Evolutionary conservation across 306 rosid genomes (phyloP).

Genomic region (Biancaea sappan): DNA sequence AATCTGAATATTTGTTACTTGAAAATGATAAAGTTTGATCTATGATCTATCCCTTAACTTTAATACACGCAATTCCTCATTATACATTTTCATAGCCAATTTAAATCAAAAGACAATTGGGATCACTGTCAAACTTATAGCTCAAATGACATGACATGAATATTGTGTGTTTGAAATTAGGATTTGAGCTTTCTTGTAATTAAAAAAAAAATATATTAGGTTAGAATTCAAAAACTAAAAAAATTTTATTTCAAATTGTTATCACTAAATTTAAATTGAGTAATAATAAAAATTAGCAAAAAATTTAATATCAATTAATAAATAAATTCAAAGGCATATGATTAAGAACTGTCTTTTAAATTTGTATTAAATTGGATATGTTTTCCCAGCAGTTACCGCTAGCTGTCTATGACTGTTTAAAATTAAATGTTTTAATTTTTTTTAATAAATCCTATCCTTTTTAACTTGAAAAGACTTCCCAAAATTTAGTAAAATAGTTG

Average conservation of each 20-base stretch:
- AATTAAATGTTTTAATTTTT: background rate
- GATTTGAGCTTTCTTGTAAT: too few species aligned
- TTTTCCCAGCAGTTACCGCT: background rate
- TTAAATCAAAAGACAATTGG: too few species aligned
- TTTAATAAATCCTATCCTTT: background rate
- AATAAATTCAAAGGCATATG: background rate
- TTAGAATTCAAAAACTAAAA: too few species aligned
- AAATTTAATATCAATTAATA: background rate
- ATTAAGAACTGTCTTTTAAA: background rate
- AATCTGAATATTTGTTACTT: too few species aligned
- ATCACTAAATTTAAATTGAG: background rate
- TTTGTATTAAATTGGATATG: background rate
- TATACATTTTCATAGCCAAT: too few species aligned
- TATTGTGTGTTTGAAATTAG: too few species aligned
- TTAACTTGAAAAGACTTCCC: background rate
- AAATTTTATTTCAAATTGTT: background rate
- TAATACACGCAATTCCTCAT: too few species aligned
- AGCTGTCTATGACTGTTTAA: background rate
- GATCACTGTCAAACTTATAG: too few species aligned
- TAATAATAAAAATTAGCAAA: background rate
- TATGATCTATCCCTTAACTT: too few species aligned
- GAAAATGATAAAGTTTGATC: too few species aligned
- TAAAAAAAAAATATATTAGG: too few species aligned
- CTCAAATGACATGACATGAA: too few species aligned
- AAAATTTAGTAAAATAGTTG: background rate